These are phyloP conservation scores for Aspergillus ustus DNA, from an alignment of 2,329 filamentous ascomycete genomes.

Conservation along the genomic window DNA sequence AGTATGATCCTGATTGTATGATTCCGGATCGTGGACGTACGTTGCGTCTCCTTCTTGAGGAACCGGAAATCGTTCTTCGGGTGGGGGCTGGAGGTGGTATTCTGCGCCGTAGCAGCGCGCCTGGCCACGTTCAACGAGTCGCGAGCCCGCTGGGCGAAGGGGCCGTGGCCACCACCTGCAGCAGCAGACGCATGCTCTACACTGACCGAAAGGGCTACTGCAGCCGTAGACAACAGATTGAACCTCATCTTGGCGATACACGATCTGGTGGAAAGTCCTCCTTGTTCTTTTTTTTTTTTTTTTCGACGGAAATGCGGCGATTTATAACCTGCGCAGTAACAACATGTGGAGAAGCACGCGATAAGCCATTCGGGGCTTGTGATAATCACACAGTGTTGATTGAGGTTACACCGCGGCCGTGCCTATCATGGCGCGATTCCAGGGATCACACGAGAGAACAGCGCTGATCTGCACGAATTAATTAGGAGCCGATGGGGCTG, in stretches of 20 bases:
- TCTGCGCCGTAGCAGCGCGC: conserved; percentile 19
- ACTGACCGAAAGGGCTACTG: conserved; percentile 28
- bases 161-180: conserved; percentile 34
- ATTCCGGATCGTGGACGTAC: too few species aligned
- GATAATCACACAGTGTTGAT: background rate
- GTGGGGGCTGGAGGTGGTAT: conserved; percentile 18
- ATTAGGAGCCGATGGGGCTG: background rate
- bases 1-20: too few species aligned
- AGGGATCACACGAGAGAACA: background rate
- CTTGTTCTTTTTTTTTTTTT: too few species aligned
- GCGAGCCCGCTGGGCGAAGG: conserved; percentile 31
- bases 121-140: conserved; percentile 30
- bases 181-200: conserved; percentile 25
- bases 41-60: conserved; percentile 30
- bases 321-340: background rate
- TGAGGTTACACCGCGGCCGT: conserved; percentile 9
- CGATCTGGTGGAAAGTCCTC: too few species aligned
- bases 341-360: background rate
- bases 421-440: background rate
- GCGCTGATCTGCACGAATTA: background rate
- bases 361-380: background rate
- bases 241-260: conserved; percentile 30
- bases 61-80: conserved; percentile 33
- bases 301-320: background rate
- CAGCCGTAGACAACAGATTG: conserved; percentile 30